These are phyloP conservation scores for Penicillium angulare DNA, from an alignment of 495 filamentous ascomycete species.

Conservation along the genomic window DNA sequence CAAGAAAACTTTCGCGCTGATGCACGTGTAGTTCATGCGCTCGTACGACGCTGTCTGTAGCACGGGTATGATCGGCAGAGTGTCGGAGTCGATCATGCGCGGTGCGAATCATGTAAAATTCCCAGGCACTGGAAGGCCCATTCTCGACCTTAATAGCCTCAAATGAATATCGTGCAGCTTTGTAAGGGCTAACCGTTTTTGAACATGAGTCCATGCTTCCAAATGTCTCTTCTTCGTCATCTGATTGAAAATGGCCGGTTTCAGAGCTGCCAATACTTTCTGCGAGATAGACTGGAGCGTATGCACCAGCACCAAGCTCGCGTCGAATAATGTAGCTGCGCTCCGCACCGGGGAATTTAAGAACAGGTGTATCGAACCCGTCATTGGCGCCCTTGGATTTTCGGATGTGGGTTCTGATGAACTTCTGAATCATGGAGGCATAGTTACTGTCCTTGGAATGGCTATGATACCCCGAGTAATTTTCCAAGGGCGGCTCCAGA, in stretches of 20 bases:
- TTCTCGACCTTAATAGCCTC: conserved; percentile 92
- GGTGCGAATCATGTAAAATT: conserved; percentile 92
- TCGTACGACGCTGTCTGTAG: conserved; percentile 69
- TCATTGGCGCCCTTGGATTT: conserved; percentile 51
- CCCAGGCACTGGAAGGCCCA: conserved; percentile 83
- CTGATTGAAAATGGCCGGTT: conserved; percentile 43
- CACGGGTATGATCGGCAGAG: conserved; percentile 44
- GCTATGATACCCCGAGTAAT: conserved; percentile 76
- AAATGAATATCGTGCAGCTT: conserved; percentile 48
- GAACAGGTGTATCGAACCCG: conserved; percentile 60
- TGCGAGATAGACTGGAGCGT: conserved; percentile 89
- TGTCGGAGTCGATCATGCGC: conserved; percentile 69
- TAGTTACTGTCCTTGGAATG: conserved; percentile 59
- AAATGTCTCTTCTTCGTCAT: conserved; percentile 32
- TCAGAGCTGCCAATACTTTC: conserved; percentile 62
- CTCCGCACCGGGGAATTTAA: conserved; percentile 61
- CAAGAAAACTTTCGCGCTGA: conserved; percentile 77
- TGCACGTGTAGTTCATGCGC: conserved; percentile 89
- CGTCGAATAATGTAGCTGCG: conserved; percentile 72
- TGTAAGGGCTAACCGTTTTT: conserved; percentile 18
- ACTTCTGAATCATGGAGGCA: conserved; percentile 74
- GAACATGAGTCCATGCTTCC: conserved; percentile 16
- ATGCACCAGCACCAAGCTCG: conserved; percentile 92
- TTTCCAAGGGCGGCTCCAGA: conserved; percentile 65
- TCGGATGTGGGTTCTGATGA: conserved; percentile 65